These are phyloP conservation scores for Gaeumannomyces tritici DNA, from an alignment of 2,329 filamentous ascomycete species.

Conservation along the genomic window DNA sequence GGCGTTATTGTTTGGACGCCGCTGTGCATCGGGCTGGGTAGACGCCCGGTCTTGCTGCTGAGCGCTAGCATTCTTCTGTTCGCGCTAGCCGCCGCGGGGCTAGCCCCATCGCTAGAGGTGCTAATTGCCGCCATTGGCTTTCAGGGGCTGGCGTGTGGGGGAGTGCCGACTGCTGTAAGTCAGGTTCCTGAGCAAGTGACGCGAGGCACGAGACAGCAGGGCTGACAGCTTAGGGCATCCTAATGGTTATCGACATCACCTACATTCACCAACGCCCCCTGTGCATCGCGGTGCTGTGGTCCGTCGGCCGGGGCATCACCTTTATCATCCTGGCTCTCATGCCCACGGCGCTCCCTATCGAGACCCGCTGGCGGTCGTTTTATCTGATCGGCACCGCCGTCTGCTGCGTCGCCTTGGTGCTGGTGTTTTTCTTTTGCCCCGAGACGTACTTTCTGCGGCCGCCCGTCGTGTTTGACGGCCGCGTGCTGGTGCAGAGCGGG, in stretches of 20 bases:
- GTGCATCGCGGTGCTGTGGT: constrained; percentile 23
- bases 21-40: constrained; percentile 23
- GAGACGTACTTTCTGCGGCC: constrained; percentile 31
- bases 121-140: constrained; percentile 20
- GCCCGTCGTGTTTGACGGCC: constrained; percentile 27
- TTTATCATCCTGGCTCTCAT: constrained; percentile 15
- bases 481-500: constrained; percentile 25
- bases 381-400: constrained; percentile 20
- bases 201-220: too few species aligned
- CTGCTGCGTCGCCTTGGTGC: constrained; percentile 14
- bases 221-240: constrained; percentile 17
- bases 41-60: constrained; percentile 23
- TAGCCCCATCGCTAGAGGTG: constrained; percentile 15
- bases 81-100: constrained; percentile 18
- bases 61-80: constrained; percentile 17
- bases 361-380: constrained; percentile 20
- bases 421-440: constrained; percentile 20
- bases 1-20: constrained; percentile 20
- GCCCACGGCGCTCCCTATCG: constrained; percentile 14
- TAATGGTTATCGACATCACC: constrained; percentile 26
- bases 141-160: constrained; percentile 22
- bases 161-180: constrained; percentile 17
- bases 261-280: constrained; percentile 25
- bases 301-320: constrained; percentile 15
- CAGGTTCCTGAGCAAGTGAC: too few species aligned